phyloP scores from a whole-genome alignment of 345 rosid species.

The Odontarrhena argentea region DNA sequence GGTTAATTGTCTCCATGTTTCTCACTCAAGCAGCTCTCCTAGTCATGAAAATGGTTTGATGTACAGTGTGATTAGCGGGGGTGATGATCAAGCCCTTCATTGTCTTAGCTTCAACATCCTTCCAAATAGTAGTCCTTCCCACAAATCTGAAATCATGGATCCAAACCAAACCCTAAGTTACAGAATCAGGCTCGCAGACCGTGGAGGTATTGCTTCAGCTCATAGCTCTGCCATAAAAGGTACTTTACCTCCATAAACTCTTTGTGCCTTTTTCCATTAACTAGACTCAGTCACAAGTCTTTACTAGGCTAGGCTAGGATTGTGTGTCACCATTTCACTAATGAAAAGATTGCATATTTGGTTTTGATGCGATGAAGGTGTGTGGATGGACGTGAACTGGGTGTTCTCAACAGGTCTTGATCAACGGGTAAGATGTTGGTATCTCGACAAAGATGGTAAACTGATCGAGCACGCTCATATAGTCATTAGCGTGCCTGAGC shows the following conservation, averaged over 20 bases:
- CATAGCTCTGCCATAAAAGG: conserved; percentile 95
- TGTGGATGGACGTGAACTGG: conserved; percentile 92
- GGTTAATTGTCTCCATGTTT: conserved; percentile 79
- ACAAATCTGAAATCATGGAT: conserved; percentile 36
- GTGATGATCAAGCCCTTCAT: conserved; percentile 93
- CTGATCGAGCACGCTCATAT: conserved; percentile 57
- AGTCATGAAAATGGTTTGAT: conserved; percentile 42
- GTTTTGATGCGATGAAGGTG: conserved; percentile 51
- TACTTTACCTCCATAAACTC: conserved; percentile 30
- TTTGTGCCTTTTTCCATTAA: not conserved
- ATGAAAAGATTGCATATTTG: conserved; percentile 32
- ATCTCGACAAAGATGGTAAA: conserved; percentile 49
- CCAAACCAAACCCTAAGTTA: conserved; percentile 44
- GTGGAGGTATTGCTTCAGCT: conserved; percentile 59
- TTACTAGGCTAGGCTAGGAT: not conserved
- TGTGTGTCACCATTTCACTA: conserved; percentile 13
- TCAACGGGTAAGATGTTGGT: conserved; percentile 93
- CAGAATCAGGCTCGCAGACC: conserved; percentile 47
- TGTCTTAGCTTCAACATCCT: conserved; percentile 51
- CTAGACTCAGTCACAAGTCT: not conserved
- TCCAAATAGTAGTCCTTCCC: conserved; percentile 8
- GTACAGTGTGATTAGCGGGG: conserved; percentile 73
- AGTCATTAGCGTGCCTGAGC: conserved; percentile 81
- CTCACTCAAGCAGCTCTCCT: conserved; percentile 44
- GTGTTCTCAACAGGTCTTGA: conserved; percentile 96